Evolutionary conservation across 768 basidiomycete species (phyloP).

Genomic region (Boletus barrowsii): DNA sequence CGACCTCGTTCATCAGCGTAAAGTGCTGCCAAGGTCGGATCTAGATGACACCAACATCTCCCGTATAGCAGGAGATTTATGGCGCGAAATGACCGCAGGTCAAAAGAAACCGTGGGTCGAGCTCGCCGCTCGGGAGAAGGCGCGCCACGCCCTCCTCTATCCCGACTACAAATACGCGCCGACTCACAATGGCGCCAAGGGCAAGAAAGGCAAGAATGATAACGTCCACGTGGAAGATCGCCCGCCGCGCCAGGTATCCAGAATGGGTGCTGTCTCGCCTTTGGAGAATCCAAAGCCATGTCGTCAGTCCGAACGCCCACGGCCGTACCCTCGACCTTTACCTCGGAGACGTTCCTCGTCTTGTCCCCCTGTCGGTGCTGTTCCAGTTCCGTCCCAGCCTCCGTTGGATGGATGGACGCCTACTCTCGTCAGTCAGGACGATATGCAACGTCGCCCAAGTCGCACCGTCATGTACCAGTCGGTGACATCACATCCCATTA

Average conservation of each 20-base stretch:
- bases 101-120: conserved; percentile 50
- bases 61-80: conserved; percentile 62
- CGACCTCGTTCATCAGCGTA: conserved; percentile 63
- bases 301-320: conserved; percentile 16
- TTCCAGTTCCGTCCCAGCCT: conserved; percentile 23
- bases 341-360: conserved; percentile 38
- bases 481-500: conserved; percentile 8
- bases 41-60: conserved; percentile 68
- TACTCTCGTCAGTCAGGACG: conserved; percentile 27
- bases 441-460: conserved; percentile 35
- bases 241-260: conserved; percentile 10
- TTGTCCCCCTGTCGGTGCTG: conserved; percentile 38
- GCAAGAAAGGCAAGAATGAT: conserved; percentile 19
- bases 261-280: neutral
- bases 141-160: conserved; percentile 37
- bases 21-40: conserved; percentile 52
- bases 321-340: conserved; percentile 22
- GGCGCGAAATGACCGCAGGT: conserved; percentile 51
- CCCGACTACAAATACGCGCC: conserved; percentile 46
- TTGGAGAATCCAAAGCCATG: conserved; percentile 1
- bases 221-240: conserved; percentile 6
- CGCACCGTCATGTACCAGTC: conserved; percentile 35
- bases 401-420: conserved; percentile 19
- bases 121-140: conserved; percentile 49
- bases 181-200: conserved; percentile 16